Percentiles rank a stretch among this genome's conserved stretches.
Evolutionary conservation across 352 stramenopile genomes (phyloP).

Genomic region (Pythium phragmiticola): DNA sequence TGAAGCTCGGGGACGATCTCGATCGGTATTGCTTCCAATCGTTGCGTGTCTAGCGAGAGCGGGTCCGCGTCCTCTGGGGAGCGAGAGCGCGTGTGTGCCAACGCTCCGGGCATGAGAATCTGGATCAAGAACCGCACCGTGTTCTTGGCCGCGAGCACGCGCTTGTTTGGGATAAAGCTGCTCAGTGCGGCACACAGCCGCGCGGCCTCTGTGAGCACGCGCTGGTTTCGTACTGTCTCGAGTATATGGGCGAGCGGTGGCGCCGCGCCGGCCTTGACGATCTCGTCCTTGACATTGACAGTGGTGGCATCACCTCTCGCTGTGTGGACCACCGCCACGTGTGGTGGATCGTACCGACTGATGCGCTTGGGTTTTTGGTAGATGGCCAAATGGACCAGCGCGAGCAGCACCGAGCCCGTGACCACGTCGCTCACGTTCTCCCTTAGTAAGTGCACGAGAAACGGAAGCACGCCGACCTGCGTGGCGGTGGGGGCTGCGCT

Average conservation of each 20-base stretch:
- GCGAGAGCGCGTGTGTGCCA: not conserved
- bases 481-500: slow-evolving; percentile 40
- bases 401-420: slow-evolving; percentile 64
- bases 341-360: slow-evolving; percentile 17
- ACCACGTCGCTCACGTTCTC: slow-evolving; percentile 60
- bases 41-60: slow-evolving; percentile 28
- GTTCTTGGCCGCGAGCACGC: slow-evolving; percentile 63
- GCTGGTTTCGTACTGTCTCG: slow-evolving; percentile 44
- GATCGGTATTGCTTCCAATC: slow-evolving; percentile 41
- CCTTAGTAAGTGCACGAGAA: slow-evolving; percentile 54
- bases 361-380: slow-evolving; percentile 36
- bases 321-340: not conserved
- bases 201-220: slow-evolving; percentile 52
- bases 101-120: slow-evolving; percentile 33
- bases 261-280: slow-evolving; percentile 50
- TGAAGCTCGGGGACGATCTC: slow-evolving; percentile 40
- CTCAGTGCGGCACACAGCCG: slow-evolving; percentile 59
- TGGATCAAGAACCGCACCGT: slow-evolving; percentile 45
- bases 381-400: slow-evolving; percentile 65
- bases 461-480: slow-evolving; percentile 57
- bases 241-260: slow-evolving; percentile 55
- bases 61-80: slow-evolving; percentile 9
- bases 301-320: not conserved
- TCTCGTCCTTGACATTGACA: slow-evolving; percentile 56
- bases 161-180: slow-evolving; percentile 58